Conservation (phyloP, 306 rosid species). For the Senna tora region DNA sequence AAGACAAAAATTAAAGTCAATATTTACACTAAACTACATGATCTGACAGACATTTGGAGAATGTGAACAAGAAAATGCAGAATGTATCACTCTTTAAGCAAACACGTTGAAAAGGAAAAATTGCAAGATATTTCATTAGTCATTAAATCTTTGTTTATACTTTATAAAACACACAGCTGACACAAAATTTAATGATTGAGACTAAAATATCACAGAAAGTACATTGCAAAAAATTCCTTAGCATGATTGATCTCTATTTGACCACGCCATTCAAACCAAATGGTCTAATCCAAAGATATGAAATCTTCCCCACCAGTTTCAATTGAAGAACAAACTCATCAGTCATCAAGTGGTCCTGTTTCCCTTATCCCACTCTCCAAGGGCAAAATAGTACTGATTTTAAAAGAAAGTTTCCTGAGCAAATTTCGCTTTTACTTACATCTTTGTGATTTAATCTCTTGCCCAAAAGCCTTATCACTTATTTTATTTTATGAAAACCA, state of each 20-base stretch:
- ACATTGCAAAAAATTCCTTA: neutral
- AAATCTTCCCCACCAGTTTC: neutral
- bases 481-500: neutral
- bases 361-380: neutral
- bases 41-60: conserved; percentile 13
- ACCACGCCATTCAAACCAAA: neutral
- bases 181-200: neutral
- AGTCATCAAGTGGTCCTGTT: neutral
- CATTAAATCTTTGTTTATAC: neutral
- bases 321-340: neutral
- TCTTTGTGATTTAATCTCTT: neutral
- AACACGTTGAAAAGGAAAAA: neutral
- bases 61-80: conserved; percentile 26
- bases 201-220: neutral
- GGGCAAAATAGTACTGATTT: neutral
- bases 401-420: neutral
- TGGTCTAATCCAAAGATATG: neutral
- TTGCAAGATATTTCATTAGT: conserved; percentile 16
- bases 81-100: conserved; percentile 2
- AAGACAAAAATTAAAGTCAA: conserved; percentile 5
- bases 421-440: neutral
- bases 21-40: conserved; percentile 1
- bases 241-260: neutral
- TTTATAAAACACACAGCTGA: neutral
- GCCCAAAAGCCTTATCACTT: neutral